Conservation (phyloP, 2,329 filamentous ascomycete genomes). For the Akanthomyces uredinophilus region DNA sequence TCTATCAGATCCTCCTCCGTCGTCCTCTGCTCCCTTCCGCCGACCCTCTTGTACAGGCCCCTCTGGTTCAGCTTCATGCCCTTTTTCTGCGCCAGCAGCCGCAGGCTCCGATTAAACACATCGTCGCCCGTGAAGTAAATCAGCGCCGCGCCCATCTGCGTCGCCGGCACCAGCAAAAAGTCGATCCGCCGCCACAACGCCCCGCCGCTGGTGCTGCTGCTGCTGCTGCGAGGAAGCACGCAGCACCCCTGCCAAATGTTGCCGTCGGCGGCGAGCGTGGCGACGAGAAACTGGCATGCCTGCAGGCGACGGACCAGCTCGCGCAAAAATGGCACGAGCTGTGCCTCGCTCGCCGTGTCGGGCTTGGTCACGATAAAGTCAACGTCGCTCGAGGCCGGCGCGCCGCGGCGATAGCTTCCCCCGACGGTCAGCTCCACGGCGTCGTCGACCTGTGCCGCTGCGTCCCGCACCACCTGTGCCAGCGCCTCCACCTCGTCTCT, state of each 20-base stretch:
- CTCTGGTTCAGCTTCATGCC: conserved; percentile 80
- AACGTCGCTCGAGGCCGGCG: conserved; percentile 70
- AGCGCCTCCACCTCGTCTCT: conserved; percentile 69
- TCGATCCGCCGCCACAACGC: conserved; percentile 79
- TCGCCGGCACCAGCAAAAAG: conserved; percentile 73
- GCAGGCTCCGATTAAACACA: conserved; percentile 84
- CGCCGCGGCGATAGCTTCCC: conserved; percentile 81
- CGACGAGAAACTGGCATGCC: conserved; percentile 60
- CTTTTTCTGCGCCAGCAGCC: conserved; percentile 73
- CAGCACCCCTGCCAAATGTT: conserved; percentile 90
- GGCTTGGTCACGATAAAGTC: conserved; percentile 77
- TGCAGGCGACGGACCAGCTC: conserved; percentile 59
- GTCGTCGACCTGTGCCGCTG: conserved; percentile 56
- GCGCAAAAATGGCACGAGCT: conserved; percentile 59
- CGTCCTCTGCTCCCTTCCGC: conserved; percentile 38
- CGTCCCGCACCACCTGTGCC: conserved; percentile 56
- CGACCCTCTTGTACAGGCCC: conserved; percentile 64
- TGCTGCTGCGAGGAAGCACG: conserved; percentile 51
- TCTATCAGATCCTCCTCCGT: conserved; percentile 68
- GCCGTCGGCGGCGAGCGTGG: conserved; percentile 60
- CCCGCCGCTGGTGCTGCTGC: too few relatives aligned
- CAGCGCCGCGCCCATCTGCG: conserved; percentile 75
- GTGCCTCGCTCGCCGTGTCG: conserved; percentile 44
- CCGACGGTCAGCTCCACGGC: conserved; percentile 67
- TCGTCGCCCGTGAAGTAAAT: conserved; percentile 97